Evolutionary conservation across 169 alveolate genomes (phyloP), one percentile per base, ranked within the genome.

Genomic region (Cardiosporidium cionae): DNA sequence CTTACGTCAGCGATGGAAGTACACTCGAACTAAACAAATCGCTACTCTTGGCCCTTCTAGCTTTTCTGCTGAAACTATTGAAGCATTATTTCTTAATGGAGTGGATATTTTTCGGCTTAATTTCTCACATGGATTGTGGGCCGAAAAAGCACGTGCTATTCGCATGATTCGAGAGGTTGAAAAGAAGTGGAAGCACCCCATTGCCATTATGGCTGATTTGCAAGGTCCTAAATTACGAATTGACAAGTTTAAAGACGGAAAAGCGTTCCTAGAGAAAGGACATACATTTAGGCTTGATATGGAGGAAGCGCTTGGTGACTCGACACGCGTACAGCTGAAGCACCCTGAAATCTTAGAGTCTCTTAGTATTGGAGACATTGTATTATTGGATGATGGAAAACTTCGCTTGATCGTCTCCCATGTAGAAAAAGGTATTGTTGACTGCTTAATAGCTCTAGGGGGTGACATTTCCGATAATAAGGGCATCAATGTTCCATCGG

Each of bases 171-270:
- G 94, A 72, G 84, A 80, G 34, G 37, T 86, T 63, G 93, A 89
- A 68, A 52, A 73, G 35, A 78, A 72, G 71, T 68, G 76, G 44
- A 68, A 58, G 6, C 74, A 76, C 23, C 84, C 92, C 1, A 72
- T 79, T 25, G 87, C 81, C 1, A 72, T 76, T 0, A 44, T 76
- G 2, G 83, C 83, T 1, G 83, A 76, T 28, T 68, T 76, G 7
- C 93, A 95, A 84, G 99, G 99, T 0, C 99, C 99, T 6, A 99
- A 97, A 82, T 90, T 96, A 35, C 84, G 99, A 73, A 93, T 98
- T 28, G 99, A 99, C 33, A 52, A 83, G 74, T 81, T 94, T 31
- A 86, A 88, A 54, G 80, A 65, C 25, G 83, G 88, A 81, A 84
- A 92, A 22, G 84, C 93, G 0, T 79, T 75, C 2, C 85, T 97